Conservation (phyloP, 2,329 filamentous ascomycete species). For the Aspergillus flavus region DNA sequence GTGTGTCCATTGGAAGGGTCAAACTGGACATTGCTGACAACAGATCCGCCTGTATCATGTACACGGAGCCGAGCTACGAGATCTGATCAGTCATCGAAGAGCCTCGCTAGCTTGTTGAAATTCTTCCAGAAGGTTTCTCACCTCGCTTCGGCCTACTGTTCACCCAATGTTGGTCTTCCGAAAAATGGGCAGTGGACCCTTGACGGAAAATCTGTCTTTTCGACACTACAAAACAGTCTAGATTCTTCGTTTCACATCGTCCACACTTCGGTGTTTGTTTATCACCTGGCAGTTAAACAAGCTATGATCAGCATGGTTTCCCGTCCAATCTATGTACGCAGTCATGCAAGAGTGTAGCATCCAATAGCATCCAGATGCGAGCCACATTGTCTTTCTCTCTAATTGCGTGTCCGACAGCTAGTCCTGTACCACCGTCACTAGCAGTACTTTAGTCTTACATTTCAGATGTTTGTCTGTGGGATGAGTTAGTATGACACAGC, state of each 20-base stretch:
- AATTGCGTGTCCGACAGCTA: neutral
- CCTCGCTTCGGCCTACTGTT: constrained; percentile 24
- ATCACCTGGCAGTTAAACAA: constrained; percentile 14
- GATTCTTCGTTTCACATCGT: constrained; percentile 18
- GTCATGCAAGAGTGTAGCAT: neutral
- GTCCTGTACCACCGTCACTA: too few relatives aligned
- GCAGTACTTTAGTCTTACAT: neutral
- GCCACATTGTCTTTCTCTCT: neutral
- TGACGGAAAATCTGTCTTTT: constrained; percentile 21
- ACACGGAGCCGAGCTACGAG: neutral
- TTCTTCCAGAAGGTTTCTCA: constrained; percentile 1
- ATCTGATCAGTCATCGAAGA: neutral
- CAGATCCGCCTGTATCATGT: neutral
- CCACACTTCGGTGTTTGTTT: constrained; percentile 18
- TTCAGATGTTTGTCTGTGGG: neutral
- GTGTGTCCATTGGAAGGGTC: neutral
- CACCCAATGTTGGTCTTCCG: constrained; percentile 24
- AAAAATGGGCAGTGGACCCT: constrained; percentile 20
- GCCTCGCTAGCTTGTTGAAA: neutral
- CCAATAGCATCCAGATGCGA: neutral
- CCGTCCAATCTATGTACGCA: neutral
- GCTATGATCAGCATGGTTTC: neutral
- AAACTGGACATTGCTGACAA: neutral
- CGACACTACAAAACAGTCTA: constrained; percentile 15
- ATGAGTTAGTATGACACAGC: neutral